Conservation (phyloP, 305 asterid genomes). For the Fraxinus baroniana region DNA sequence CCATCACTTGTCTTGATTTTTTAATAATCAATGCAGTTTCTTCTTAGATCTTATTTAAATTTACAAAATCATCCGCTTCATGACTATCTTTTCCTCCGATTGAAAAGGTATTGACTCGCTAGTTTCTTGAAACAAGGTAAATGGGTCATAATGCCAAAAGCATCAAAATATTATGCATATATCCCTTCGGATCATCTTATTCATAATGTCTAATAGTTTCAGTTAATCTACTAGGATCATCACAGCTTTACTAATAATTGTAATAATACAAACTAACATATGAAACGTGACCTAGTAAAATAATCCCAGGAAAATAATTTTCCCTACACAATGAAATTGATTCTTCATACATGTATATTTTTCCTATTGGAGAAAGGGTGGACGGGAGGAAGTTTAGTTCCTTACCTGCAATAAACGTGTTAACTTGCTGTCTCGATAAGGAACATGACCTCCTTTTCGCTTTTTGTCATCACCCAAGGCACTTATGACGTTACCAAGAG, state of each 20-base stretch:
- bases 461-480: conserved; percentile 95
- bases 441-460: conserved; percentile 95
- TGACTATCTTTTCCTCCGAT: neutral
- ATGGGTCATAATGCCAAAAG: neutral
- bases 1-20: neutral
- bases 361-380: conserved; percentile 3
- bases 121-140: neutral
- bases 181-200: neutral
- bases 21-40: neutral
- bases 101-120: neutral
- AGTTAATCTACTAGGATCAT: neutral
- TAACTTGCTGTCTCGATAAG: conserved; percentile 94
- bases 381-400: neutral
- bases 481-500: conserved; percentile 96
- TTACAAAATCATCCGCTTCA: neutral
- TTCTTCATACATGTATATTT: neutral
- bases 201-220: neutral
- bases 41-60: neutral
- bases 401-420: conserved; percentile 86
- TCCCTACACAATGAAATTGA: neutral
- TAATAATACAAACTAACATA: neutral
- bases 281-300: neutral
- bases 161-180: neutral
- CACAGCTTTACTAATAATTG: neutral
- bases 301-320: neutral